Evolutionary conservation across 768 basidiomycete species (phyloP).

Genomic region (Mycena albidolilacea): DNA sequence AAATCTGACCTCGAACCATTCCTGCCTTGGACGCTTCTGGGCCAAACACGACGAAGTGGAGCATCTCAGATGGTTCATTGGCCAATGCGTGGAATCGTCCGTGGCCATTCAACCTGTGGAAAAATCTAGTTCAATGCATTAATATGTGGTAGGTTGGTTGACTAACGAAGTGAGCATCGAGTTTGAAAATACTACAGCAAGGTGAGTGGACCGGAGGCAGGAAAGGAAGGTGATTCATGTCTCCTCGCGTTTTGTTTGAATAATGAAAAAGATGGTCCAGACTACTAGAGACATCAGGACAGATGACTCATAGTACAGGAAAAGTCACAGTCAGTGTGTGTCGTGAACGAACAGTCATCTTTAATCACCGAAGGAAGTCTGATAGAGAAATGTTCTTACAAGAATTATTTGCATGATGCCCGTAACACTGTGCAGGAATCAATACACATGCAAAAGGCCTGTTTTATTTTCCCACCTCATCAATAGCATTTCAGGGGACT

Average conservation of each 20-base stretch:
- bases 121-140: not conserved
- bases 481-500: not conserved
- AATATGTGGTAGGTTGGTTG: not conserved
- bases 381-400: not conserved
- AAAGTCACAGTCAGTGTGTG: slow-evolving; percentile 17
- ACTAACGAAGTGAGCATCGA: slow-evolving; percentile 29
- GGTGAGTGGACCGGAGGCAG: not conserved
- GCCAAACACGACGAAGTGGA: not conserved
- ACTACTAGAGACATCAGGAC: not conserved
- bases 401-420: slow-evolving; percentile 26
- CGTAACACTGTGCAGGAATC: not conserved
- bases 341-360: slow-evolving; percentile 10
- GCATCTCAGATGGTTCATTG: not conserved
- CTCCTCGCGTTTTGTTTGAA: slow-evolving; percentile 12
- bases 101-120: slow-evolving; percentile 9
- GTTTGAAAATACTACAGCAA: slow-evolving; percentile 15
- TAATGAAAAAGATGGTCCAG: slow-evolving; percentile 10
- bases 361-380: not conserved
- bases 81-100: not conserved
- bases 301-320: too few species aligned
- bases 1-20: not conserved
- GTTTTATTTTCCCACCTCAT: not conserved
- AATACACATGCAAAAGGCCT: not conserved
- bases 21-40: not conserved
- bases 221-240: too few species aligned